Evolutionary conservation across 2,329 filamentous ascomycete genomes (phyloP).

Genomic region (Teratosphaeria nubilosa): DNA sequence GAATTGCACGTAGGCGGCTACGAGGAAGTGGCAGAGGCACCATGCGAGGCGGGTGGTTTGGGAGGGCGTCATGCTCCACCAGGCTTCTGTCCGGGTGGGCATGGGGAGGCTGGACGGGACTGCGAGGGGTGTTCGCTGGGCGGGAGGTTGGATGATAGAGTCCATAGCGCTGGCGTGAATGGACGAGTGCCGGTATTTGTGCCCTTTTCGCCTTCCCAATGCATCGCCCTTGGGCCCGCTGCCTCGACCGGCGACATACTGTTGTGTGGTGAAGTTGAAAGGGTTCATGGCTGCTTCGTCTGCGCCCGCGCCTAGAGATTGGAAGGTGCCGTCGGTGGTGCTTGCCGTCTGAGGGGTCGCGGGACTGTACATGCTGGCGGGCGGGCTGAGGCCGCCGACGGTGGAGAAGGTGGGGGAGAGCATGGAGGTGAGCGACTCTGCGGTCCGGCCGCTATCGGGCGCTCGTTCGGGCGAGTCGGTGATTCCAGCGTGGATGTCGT

Average conservation of each 20-base stretch:
- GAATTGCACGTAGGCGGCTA: constrained; percentile 79
- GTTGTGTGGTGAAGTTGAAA: constrained; percentile 82
- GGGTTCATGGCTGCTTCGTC: constrained; percentile 46
- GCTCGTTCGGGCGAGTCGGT: constrained; percentile 15
- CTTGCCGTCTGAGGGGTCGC: constrained; percentile 23
- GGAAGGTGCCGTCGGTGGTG: constrained; percentile 19
- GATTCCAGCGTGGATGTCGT: constrained; percentile 20
- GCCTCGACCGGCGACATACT: constrained; percentile 30
- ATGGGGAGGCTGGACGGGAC: constrained; percentile 87
- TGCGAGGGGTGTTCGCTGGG: constrained; percentile 75
- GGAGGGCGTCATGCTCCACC: constrained; percentile 78
- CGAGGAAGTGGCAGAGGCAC: constrained; percentile 78
- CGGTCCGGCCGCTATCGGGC: constrained; percentile 4
- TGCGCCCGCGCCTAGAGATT: constrained; percentile 4
- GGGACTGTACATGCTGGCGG: constrained; percentile 19
- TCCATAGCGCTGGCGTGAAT: constrained; percentile 76
- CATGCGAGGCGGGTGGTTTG: constrained; percentile 76
- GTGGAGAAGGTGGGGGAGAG: constrained; percentile 22
- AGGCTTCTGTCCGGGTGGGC: constrained; percentile 78
- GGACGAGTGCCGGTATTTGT: constrained; percentile 96
- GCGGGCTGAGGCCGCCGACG: constrained; percentile 17
- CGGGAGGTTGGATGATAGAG: constrained; percentile 82
- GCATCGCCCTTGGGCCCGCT: constrained; percentile 55
- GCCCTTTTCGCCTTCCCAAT: constrained; percentile 81
- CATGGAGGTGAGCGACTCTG: constrained; percentile 10